A percentile compares a stretch with the other conserved stretches of the same genome.
Evolutionary conservation across 768 basidiomycete species (phyloP).

Genomic region (Tubosaeta sp.): DNA sequence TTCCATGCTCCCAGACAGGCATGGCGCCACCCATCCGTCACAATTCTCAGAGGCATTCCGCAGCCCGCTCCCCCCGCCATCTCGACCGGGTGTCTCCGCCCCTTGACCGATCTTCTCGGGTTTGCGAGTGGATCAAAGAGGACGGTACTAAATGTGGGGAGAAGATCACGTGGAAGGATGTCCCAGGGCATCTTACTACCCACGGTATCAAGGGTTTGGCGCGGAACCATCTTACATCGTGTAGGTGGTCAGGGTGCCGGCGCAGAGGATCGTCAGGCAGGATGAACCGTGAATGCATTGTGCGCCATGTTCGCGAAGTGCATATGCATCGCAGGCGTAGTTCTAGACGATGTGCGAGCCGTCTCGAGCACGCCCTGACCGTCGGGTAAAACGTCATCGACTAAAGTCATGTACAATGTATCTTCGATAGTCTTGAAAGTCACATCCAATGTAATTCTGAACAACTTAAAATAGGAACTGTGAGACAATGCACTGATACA

Average conservation of each 20-base stretch:
- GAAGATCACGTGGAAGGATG: background rate
- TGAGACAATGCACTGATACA: no score
- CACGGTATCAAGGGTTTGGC: background rate
- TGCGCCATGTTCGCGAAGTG: background rate
- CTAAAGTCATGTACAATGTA: no score
- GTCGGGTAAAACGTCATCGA: no score
- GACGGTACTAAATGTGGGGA: background rate
- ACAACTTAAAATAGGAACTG: no score
- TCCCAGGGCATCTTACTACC: slow-evolving; percentile 1
- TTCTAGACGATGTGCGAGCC: no score
- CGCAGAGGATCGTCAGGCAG: background rate
- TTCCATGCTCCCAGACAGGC: background rate
- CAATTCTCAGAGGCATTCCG: background rate
- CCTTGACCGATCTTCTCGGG: background rate
- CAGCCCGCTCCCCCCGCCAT: background rate
- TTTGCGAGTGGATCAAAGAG: background rate
- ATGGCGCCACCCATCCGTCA: background rate
- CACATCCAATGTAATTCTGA: no score
- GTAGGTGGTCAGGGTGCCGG: background rate
- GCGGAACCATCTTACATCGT: background rate
- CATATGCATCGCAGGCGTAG: background rate
- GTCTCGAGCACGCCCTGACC: no score
- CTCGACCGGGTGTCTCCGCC: background rate
- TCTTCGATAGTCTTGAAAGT: no score
- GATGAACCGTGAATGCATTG: background rate